phyloP scores from a whole-genome alignment of 305 asterid genomes.

The Ruellia speciosa region DNA sequence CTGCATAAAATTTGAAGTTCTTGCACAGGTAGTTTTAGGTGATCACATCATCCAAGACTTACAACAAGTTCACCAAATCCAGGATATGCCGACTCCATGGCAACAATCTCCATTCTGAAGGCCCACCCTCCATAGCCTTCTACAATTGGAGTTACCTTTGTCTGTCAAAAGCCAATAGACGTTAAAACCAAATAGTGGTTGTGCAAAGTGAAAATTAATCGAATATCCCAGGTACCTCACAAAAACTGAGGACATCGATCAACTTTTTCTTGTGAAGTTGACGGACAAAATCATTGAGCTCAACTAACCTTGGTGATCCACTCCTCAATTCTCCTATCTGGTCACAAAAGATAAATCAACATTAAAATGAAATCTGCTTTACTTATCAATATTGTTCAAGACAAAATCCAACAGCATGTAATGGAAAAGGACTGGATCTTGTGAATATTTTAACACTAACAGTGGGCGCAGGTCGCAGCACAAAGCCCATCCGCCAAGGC shows the following conservation, averaged over 20 bases:
- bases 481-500: slow-evolving; percentile 99
- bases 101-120: slow-evolving; percentile 90
- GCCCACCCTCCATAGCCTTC: slow-evolving; percentile 99
- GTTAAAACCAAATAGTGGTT: not conserved
- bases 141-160: slow-evolving; percentile 95
- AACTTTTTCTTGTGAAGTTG: slow-evolving; percentile 60
- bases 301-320: slow-evolving; percentile 90
- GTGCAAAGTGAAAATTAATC: not conserved
- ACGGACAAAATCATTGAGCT: slow-evolving; percentile 80
- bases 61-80: slow-evolving; percentile 94
- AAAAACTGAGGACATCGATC: slow-evolving; percentile 92
- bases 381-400: not conserved
- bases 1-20: not conserved
- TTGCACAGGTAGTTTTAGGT: not conserved
- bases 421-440: not conserved
- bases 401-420: not conserved
- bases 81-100: slow-evolving; percentile 90
- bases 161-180: slow-evolving; percentile 38
- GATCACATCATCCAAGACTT: slow-evolving; percentile 30
- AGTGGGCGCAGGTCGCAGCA: slow-evolving; percentile 94
- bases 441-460: slow-evolving; percentile 36
- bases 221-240: slow-evolving; percentile 50
- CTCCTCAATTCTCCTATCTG: slow-evolving; percentile 96
- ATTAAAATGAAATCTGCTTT: not conserved
- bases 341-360: slow-evolving; percentile 24